phyloP scores from a whole-genome alignment of 352 stramenopile genomes.

The Globisporangium heterothallicum region DNA sequence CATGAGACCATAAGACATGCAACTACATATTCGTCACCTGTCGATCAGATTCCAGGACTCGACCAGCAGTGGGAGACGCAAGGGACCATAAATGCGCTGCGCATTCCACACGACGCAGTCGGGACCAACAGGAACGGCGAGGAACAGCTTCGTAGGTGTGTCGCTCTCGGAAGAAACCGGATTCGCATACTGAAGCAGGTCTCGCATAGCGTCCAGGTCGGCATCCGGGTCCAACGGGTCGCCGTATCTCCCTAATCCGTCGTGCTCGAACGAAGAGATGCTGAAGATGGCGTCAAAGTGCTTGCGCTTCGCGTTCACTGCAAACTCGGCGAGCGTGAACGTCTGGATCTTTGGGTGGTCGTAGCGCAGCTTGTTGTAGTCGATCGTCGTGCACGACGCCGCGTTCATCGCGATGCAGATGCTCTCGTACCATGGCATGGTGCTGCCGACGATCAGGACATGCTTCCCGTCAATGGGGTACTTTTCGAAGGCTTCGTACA shows the following conservation, averaged over 20 bases:
- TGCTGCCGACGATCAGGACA: conserved; percentile 36
- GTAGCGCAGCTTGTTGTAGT: conserved; percentile 31
- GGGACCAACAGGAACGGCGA: conserved; percentile 41
- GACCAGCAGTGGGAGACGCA: conserved; percentile 45
- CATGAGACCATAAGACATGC: too few relatives aligned
- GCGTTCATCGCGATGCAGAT: conserved; percentile 26
- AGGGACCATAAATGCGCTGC: conserved; percentile 42
- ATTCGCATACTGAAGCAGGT: conserved; percentile 20
- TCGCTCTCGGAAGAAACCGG: conserved; percentile 1
- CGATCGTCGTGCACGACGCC: conserved; percentile 31
- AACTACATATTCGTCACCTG: conserved; percentile 10
- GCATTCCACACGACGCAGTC: conserved; percentile 54
- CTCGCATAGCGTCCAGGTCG: conserved; percentile 48
- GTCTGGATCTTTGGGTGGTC: conserved; percentile 25
- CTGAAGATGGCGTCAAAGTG: conserved; percentile 30
- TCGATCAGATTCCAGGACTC: conserved; percentile 32
- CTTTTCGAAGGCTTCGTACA: conserved; percentile 21
- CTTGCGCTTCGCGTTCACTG: conserved; percentile 8
- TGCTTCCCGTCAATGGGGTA: conserved; percentile 24
- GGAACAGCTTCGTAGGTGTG: conserved; percentile 20
- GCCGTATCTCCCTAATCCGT: conserved; percentile 65
- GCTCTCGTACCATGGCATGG: conserved; percentile 31
- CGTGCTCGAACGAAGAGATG: conserved; percentile 54
- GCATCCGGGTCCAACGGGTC: conserved; percentile 51
- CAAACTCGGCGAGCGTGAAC: conserved; percentile 30